These are phyloP conservation scores for Colletotrichum karsti DNA, from an alignment of 2,329 filamentous ascomycete genomes.

Conservation along the genomic window DNA sequence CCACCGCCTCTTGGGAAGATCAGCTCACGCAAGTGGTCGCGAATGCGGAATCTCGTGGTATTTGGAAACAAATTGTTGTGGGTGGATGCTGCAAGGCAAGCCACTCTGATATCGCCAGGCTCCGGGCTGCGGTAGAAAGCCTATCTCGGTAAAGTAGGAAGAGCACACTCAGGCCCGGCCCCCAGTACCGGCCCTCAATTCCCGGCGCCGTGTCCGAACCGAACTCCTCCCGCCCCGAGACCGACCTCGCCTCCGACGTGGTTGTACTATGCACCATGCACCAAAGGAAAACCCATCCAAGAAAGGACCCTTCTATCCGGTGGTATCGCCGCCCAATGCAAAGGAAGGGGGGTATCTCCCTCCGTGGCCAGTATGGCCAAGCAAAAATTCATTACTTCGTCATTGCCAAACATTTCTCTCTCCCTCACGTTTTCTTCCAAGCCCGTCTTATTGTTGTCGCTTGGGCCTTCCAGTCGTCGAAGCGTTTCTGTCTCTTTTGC, in stretches of 20 bases:
- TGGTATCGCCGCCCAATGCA: conserved; percentile 27
- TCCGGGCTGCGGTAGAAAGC: conserved; percentile 12
- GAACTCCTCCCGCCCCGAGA: neutral
- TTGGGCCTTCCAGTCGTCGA: conserved; percentile 28
- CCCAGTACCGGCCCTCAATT: neutral
- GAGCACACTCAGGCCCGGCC: neutral
- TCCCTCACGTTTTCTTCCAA: conserved; percentile 13
- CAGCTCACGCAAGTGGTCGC: conserved; percentile 52
- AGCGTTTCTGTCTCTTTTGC: conserved; percentile 17
- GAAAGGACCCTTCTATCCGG: conserved; percentile 11
- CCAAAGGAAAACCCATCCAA: conserved; percentile 6
- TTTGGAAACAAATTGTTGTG: conserved; percentile 57
- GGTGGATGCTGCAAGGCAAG: conserved; percentile 63
- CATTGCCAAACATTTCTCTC: neutral
- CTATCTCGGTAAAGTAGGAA: conserved; percentile 14
- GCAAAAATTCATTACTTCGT: conserved; percentile 23
- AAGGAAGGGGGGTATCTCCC: neutral
- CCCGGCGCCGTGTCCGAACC: conserved; percentile 2
- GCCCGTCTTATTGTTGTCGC: conserved; percentile 6
- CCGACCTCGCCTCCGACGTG: conserved; percentile 6
- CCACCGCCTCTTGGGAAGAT: conserved; percentile 52
- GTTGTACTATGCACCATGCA: conserved; percentile 14
- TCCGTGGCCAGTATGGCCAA: conserved; percentile 13
- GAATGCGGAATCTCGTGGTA: conserved; percentile 42
- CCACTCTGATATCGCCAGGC: conserved; percentile 33